Percentiles rank a stretch among this genome's conserved stretches.
Conservation (phyloP, 805 yeast species). For the Candida ortonii region DNA sequence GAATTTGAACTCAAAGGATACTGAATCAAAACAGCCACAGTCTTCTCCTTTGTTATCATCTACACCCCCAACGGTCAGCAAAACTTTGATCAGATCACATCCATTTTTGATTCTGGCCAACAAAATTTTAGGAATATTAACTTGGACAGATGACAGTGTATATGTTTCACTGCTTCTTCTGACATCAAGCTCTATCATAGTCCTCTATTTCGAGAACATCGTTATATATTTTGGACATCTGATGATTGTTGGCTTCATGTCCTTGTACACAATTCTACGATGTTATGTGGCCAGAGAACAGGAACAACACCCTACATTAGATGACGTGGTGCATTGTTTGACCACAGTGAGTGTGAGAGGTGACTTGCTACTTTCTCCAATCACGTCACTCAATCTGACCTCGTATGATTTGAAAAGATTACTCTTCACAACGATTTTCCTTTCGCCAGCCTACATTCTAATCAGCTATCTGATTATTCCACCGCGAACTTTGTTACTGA, state of each 20-base stretch:
- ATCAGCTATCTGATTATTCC: conserved; percentile 64
- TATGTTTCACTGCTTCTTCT: conserved; percentile 71
- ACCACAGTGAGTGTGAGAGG: conserved; percentile 72
- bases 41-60: conserved; percentile 81
- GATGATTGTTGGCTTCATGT: conserved; percentile 57
- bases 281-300: conserved; percentile 56
- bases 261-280: conserved; percentile 58
- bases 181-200: conserved; percentile 50
- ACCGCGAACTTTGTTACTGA: conserved; percentile 64
- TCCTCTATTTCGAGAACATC: conserved; percentile 75
- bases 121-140: conserved; percentile 63
- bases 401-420: conserved; percentile 77
- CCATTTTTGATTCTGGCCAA: conserved; percentile 80
- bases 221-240: conserved; percentile 83
- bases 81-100: conserved; percentile 76
- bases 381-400: conserved; percentile 68
- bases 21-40: conserved; percentile 33
- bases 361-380: conserved; percentile 76
- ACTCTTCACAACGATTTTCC: conserved; percentile 76
- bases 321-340: conserved; percentile 76
- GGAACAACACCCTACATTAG: conserved; percentile 72
- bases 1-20: conserved; percentile 7
- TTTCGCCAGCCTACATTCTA: conserved; percentile 81
- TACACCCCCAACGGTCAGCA: conserved; percentile 89
- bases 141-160: conserved; percentile 88